Conservation (phyloP, 805 yeast genomes). For the Dipodascus geniculatus region DNA sequence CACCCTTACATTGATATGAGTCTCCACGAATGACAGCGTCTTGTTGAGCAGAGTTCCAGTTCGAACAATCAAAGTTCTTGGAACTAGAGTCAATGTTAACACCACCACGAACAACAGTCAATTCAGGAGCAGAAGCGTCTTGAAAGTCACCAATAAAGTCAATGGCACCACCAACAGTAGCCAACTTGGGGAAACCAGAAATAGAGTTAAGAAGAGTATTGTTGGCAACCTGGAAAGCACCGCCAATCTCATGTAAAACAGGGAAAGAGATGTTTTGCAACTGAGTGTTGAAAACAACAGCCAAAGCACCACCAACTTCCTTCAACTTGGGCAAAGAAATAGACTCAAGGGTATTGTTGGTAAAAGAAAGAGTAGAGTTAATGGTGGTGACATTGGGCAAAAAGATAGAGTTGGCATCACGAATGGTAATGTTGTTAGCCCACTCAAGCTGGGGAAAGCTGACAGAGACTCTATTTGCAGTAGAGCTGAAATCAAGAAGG, state of each 20-base stretch:
- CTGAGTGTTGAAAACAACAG: constrained; percentile 61
- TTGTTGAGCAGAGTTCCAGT: constrained; percentile 58
- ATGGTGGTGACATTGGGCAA: constrained; percentile 56
- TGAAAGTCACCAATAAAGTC: constrained; percentile 68
- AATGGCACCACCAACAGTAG: constrained; percentile 81
- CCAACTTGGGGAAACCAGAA: constrained; percentile 62
- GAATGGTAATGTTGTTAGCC: constrained; percentile 85
- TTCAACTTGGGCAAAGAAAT: constrained; percentile 35
- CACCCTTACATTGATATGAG: constrained; percentile 40
- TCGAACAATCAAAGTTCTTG: constrained; percentile 72
- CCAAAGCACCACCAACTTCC: constrained; percentile 68
- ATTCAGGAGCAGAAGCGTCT: constrained; percentile 61
- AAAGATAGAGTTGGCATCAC: constrained; percentile 64
- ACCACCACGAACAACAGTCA: constrained; percentile 84
- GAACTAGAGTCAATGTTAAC: constrained; percentile 60
- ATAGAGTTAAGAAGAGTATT: constrained; percentile 60
- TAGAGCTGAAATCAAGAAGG: constrained; percentile 69
- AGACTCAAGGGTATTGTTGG: constrained; percentile 47
- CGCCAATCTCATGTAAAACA: constrained; percentile 63
- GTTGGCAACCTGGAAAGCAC: constrained; percentile 87
- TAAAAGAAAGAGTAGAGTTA: constrained; percentile 74
- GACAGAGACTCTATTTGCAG: constrained; percentile 65
- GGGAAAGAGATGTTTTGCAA: constrained; percentile 61
- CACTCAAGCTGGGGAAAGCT: constrained; percentile 43
- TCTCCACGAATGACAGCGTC: constrained; percentile 88